These are phyloP conservation scores for Pseudogymnoascus sp. DNA, from an alignment of 2,329 filamentous ascomycete genomes.

Conservation along the genomic window DNA sequence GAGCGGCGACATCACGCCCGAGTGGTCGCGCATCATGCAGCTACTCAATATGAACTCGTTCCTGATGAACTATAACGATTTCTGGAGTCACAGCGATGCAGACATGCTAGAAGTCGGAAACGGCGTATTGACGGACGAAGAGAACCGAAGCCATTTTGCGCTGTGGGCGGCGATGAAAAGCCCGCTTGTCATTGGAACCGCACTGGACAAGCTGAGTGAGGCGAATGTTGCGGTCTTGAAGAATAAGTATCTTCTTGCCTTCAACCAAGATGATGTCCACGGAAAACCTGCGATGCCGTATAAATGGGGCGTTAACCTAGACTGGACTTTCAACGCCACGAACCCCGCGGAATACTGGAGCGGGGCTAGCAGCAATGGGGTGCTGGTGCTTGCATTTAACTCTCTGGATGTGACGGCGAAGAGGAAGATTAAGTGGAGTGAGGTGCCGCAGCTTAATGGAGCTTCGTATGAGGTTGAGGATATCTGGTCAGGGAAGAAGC, in stretches of 20 bases:
- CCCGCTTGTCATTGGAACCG: not conserved
- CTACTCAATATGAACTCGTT: constrained; percentile 34
- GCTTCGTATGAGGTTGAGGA: constrained; percentile 35
- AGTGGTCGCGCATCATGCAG: constrained; percentile 27
- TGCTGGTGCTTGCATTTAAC: constrained; percentile 42
- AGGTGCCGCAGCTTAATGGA: constrained; percentile 35
- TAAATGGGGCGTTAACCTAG: constrained; percentile 41
- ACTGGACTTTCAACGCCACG: constrained; percentile 40
- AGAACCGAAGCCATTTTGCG: constrained; percentile 12
- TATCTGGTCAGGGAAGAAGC: constrained; percentile 37
- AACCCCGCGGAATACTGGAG: constrained; percentile 43
- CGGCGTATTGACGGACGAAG: constrained; percentile 17
- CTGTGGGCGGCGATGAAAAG: constrained; percentile 11
- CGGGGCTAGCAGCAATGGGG: constrained; percentile 35
- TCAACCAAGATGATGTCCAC: constrained; percentile 27
- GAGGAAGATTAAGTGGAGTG: constrained; percentile 34
- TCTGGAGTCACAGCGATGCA: constrained; percentile 28
- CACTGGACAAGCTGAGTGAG: constrained; percentile 17
- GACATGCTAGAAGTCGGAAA: constrained; percentile 23
- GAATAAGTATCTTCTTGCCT: constrained; percentile 21
- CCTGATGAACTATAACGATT: constrained; percentile 29
- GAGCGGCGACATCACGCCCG: constrained; percentile 35
- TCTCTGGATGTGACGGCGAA: constrained; percentile 27
- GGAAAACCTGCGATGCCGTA: constrained; percentile 30
- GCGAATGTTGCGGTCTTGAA: constrained; percentile 28